Evolutionary conservation across 805 yeast genomes (phyloP).

Genomic region (Metschnikowia shivogae): DNA sequence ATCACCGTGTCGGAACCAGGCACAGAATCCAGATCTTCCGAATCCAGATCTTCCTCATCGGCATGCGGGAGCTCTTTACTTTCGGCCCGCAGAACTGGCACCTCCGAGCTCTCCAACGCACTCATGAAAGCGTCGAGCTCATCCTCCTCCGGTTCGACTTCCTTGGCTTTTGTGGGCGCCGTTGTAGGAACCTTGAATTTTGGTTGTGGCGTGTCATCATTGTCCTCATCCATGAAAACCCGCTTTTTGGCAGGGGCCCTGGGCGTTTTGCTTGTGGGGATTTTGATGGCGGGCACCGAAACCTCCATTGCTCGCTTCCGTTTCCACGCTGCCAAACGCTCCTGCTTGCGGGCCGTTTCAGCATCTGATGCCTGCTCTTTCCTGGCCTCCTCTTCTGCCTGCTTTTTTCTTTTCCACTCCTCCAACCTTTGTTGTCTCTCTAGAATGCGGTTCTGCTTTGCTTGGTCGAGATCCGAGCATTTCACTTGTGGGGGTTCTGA

Average conservation of each 20-base stretch:
- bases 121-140: conserved; percentile 27
- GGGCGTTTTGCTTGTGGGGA: background rate
- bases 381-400: conserved; percentile 7
- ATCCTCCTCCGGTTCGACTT: conserved; percentile 9
- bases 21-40: conserved; percentile 2
- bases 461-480: background rate
- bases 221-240: conserved; percentile 23
- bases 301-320: conserved; percentile 26
- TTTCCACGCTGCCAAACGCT: conserved; percentile 52
- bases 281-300: conserved; percentile 8
- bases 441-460: conserved; percentile 9
- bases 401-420: conserved; percentile 20
- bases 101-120: conserved; percentile 2
- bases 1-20: conserved; percentile 23
- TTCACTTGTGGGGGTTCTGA: too few species aligned
- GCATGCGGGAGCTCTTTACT: background rate
- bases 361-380: background rate
- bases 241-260: background rate
- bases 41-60: conserved; percentile 2
- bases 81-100: background rate
- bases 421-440: conserved; percentile 16
- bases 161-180: background rate
- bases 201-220: conserved; percentile 17
- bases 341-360: conserved; percentile 18
- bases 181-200: conserved; percentile 21